Evolutionary conservation across 108 stramenopile species (phyloP).

Genomic region (Nitzschia sp.): DNA sequence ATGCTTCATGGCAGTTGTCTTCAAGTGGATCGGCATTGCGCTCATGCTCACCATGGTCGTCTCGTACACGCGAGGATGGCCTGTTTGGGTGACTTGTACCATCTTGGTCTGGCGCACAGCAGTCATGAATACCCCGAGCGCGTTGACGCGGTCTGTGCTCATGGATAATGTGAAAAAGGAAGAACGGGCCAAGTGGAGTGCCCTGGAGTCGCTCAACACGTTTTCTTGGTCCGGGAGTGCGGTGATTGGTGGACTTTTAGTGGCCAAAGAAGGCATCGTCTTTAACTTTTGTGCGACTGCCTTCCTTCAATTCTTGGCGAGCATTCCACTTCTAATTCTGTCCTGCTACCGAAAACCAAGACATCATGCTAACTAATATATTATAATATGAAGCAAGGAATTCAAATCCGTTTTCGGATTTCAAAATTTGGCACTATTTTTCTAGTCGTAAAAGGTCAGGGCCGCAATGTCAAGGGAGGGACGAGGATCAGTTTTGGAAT

Average conservation of each 20-base stretch:
- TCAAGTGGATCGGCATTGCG: slow-evolving; percentile 41
- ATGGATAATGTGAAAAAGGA: slow-evolving; percentile 45
- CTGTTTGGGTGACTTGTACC: slow-evolving; percentile 18
- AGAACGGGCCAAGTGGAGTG: slow-evolving; percentile 50
- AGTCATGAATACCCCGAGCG: slow-evolving; percentile 49
- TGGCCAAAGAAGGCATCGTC: slow-evolving; percentile 35
- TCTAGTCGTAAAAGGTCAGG: neutral
- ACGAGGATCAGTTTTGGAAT: neutral
- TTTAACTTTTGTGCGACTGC: slow-evolving; percentile 27
- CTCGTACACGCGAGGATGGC: neutral
- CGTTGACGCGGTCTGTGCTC: slow-evolving; percentile 49
- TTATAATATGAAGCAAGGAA: too few species aligned
- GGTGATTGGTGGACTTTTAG: slow-evolving; percentile 43
- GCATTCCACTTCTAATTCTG: slow-evolving; percentile 8
- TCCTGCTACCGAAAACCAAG: too few species aligned
- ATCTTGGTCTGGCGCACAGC: slow-evolving; percentile 44
- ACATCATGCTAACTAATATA: too few species aligned
- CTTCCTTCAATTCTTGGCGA: slow-evolving; percentile 24
- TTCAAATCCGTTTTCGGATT: too few species aligned
- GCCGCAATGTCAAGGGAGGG: neutral
- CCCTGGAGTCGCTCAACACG: slow-evolving; percentile 54
- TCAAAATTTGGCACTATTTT: too few species aligned
- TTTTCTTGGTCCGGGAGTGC: slow-evolving; percentile 49
- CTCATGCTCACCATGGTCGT: slow-evolving; percentile 40
- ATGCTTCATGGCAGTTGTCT: slow-evolving; percentile 26